phyloP scores from a whole-genome alignment of 768 basidiomycete species.

The Leucocoprinus birnbaumii region DNA sequence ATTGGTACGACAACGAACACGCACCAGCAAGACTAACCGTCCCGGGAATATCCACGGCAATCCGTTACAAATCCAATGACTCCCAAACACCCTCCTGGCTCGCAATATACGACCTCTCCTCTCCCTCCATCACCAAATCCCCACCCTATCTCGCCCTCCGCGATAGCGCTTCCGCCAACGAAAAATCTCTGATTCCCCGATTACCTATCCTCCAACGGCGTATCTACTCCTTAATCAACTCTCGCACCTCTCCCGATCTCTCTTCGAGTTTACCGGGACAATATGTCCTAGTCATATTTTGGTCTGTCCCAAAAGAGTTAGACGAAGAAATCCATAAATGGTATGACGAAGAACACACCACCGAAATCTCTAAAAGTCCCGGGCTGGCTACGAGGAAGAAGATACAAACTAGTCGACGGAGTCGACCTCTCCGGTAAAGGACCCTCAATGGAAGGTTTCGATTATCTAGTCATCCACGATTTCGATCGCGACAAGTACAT shows the following conservation, averaged over 20 bases:
- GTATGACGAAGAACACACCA: slow-evolving; percentile 12
- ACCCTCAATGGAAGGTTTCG: slow-evolving; percentile 10
- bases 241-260: not conserved
- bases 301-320: slow-evolving; percentile 10
- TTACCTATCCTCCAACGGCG: slow-evolving; percentile 22
- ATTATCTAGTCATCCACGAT: slow-evolving; percentile 33
- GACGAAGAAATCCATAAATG: slow-evolving; percentile 27
- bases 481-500: slow-evolving; percentile 19
- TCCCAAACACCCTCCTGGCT: slow-evolving; percentile 24
- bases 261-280: slow-evolving; percentile 8
- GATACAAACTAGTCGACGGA: slow-evolving; percentile 3
- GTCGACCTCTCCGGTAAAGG: slow-evolving; percentile 3
- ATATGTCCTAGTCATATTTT: slow-evolving; percentile 18
- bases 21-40: slow-evolving; percentile 25
- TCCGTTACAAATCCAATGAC: slow-evolving; percentile 26
- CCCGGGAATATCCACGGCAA: slow-evolving; percentile 23
- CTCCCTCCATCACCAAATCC: slow-evolving; percentile 18
- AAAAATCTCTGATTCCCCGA: slow-evolving; percentile 21
- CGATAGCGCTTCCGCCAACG: slow-evolving; percentile 21
- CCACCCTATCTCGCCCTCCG: slow-evolving; percentile 22
- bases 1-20: slow-evolving; percentile 33
- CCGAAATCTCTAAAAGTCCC: not conserved
- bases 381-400: slow-evolving; percentile 5
- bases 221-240: slow-evolving; percentile 21
- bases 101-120: slow-evolving; percentile 26